phyloP scores from a whole-genome alignment of 2,329 filamentous ascomycete species.

The Aspergillus sp. region DNA sequence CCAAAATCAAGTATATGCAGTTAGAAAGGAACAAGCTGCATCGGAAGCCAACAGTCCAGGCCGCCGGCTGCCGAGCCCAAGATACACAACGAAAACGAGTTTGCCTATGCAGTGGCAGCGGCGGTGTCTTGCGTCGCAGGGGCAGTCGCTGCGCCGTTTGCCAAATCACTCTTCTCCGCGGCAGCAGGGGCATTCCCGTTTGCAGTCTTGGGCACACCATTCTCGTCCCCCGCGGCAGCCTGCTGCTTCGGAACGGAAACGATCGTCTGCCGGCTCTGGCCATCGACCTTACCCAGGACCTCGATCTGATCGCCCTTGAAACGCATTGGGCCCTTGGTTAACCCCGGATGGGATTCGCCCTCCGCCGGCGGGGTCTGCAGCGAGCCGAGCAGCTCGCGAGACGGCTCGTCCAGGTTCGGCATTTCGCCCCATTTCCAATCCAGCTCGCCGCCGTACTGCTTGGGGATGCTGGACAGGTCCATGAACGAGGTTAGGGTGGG shows the following conservation, averaged over 20 bases:
- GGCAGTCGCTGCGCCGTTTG: not conserved
- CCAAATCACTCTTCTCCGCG: not conserved
- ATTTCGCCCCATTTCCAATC: constrained; percentile 72
- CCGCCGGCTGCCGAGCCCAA: too few relatives aligned
- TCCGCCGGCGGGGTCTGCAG: constrained; percentile 20
- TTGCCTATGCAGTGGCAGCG: not conserved
- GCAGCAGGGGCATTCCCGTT: not conserved
- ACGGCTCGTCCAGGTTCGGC: constrained; percentile 56
- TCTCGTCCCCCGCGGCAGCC: not conserved
- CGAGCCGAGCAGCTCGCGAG: constrained; percentile 23
- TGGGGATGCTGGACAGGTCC: constrained; percentile 72
- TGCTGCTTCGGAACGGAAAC: constrained; percentile 15
- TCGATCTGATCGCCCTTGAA: constrained; percentile 25
- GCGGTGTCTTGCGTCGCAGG: not conserved
- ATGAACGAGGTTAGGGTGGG: constrained; percentile 73
- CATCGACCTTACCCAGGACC: constrained; percentile 25
- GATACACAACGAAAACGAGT: too few relatives aligned
- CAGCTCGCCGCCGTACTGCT: constrained; percentile 77
- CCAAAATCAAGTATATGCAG: too few relatives aligned
- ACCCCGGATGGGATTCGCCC: constrained; percentile 16
- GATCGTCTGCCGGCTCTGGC: constrained; percentile 19
- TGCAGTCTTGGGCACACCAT: constrained; percentile 1
- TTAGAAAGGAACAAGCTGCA: too few relatives aligned
- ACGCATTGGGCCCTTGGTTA: constrained; percentile 28
- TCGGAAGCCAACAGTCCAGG: too few relatives aligned